Evolutionary conservation across 768 basidiomycete species (phyloP).

Genomic region (Boletus edulis): DNA sequence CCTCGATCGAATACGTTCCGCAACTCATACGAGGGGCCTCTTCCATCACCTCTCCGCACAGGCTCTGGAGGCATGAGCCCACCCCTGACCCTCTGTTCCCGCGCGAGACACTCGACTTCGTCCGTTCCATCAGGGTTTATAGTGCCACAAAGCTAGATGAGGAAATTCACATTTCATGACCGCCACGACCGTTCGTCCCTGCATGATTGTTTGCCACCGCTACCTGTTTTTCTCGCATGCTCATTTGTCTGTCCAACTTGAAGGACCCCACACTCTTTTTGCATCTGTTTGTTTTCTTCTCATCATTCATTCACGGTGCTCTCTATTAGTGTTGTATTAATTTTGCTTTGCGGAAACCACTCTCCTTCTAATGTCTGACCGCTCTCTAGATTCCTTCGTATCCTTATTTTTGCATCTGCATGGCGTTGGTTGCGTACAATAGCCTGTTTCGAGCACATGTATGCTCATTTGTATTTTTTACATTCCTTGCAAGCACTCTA

Average conservation of each 20-base stretch:
- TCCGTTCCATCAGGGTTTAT: slow-evolving; percentile 53
- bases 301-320: background rate
- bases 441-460: background rate
- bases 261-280: slow-evolving; percentile 19
- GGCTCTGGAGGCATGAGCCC: slow-evolving; percentile 15
- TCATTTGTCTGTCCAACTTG: slow-evolving; percentile 3
- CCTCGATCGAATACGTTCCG: slow-evolving; percentile 21
- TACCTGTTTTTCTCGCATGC: background rate
- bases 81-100: slow-evolving; percentile 27
- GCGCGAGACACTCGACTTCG: slow-evolving; percentile 43
- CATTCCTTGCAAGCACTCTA: slow-evolving; percentile 1
- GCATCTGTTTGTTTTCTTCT: background rate
- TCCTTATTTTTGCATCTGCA: slow-evolving; percentile 10
- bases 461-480: slow-evolving; percentile 20
- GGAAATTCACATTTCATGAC: slow-evolving; percentile 25
- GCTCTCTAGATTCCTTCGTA: slow-evolving; percentile 4
- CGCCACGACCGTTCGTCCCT: background rate
- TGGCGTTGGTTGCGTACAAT: slow-evolving; percentile 9
- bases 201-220: background rate
- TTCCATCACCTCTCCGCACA: slow-evolving; percentile 7
- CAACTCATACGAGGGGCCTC: slow-evolving; percentile 16
- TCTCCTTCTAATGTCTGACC: slow-evolving; percentile 1
- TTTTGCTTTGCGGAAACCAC: slow-evolving; percentile 3
- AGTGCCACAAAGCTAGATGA: slow-evolving; percentile 44
- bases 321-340: slow-evolving; percentile 13